These are phyloP conservation scores for Serendipita vermifera DNA, from an alignment of 768 basidiomycete genomes.

Conservation along the genomic window DNA sequence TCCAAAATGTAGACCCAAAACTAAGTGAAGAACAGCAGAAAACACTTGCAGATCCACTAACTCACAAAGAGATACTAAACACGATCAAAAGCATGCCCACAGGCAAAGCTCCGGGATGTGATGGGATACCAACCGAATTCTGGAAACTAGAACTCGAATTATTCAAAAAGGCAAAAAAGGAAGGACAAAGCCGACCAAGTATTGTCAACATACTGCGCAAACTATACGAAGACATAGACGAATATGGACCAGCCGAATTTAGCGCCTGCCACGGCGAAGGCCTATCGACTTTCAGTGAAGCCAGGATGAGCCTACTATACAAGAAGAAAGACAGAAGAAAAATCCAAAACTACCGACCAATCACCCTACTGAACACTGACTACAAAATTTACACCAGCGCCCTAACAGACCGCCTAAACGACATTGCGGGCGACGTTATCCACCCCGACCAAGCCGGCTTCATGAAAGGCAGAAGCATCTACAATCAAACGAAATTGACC, in stretches of 20 bases:
- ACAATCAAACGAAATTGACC: conserved; percentile 13
- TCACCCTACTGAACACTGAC: conserved; percentile 13
- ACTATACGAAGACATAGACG: neutral
- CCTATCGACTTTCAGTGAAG: conserved; percentile 8
- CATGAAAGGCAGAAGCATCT: conserved; percentile 12
- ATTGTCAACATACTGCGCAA: neutral
- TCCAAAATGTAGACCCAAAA: neutral
- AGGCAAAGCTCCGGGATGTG: neutral
- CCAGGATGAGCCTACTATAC: conserved; percentile 13
- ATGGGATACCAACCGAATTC: neutral
- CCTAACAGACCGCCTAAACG: neutral
- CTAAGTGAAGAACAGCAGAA: neutral
- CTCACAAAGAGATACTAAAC: neutral
- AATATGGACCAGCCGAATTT: neutral
- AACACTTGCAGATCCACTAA: neutral
- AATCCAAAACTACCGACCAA: conserved; percentile 15
- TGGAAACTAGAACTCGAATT: conserved; percentile 1
- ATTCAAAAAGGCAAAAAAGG: neutral
- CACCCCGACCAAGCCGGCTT: conserved; percentile 14
- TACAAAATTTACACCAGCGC: conserved; percentile 13
- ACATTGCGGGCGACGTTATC: neutral
- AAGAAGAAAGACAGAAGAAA: conserved; percentile 10
- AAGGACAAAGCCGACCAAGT: neutral
- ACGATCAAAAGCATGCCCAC: neutral
- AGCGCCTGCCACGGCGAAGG: too few species aligned